A percentile compares a stretch with the other conserved stretches of the same genome.
These are phyloP conservation scores for Rhodosporidiobolus sp. DNA, from an alignment of 768 basidiomycete species.

Conservation along the genomic window DNA sequence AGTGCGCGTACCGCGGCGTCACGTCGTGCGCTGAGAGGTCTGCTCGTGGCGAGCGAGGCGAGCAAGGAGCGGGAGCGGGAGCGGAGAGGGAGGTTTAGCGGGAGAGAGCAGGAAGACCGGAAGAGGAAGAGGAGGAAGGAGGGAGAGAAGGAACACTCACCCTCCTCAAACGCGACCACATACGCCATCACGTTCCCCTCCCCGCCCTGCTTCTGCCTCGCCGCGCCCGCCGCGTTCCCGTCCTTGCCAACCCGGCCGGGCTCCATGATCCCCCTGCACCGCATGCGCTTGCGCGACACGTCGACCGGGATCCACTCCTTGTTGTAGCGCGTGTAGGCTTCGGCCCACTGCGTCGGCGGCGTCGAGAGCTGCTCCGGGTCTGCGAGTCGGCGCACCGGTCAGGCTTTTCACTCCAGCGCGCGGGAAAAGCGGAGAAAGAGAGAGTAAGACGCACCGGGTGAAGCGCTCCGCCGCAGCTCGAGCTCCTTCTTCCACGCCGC, in stretches of 20 bases:
- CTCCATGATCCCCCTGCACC: slow-evolving; percentile 67
- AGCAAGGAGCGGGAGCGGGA: no score
- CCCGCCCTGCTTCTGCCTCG: no score
- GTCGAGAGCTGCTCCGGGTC: slow-evolving; percentile 17
- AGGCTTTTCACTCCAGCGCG: no score
- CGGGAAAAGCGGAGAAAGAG: no score
- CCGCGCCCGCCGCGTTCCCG: slow-evolving; percentile 35
- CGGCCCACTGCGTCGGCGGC: slow-evolving; percentile 92
- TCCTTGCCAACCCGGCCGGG: slow-evolving; percentile 27
- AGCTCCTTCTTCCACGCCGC: slow-evolving; percentile 29
- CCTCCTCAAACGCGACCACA: slow-evolving; percentile 87
- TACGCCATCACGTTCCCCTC: slow-evolving; percentile 77
- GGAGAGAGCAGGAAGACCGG: neutral
- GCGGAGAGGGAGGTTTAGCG: no score
- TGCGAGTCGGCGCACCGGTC: neutral
- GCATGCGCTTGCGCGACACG: slow-evolving; percentile 77
- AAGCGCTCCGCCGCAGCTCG: slow-evolving; percentile 11
- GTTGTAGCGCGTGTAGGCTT: slow-evolving; percentile 90
- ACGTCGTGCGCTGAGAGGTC: slow-evolving; percentile 90
- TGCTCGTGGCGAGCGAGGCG: slow-evolving; percentile 26
- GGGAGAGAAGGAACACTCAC: slow-evolving; percentile 42
- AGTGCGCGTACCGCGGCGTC: slow-evolving; percentile 78
- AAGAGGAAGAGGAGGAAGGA: neutral
- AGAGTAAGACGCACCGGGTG: slow-evolving; percentile 32
- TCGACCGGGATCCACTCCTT: slow-evolving; percentile 90